phyloP scores from a whole-genome alignment of 2,329 filamentous ascomycete genomes.

The Aspergillus tubingensis region DNA sequence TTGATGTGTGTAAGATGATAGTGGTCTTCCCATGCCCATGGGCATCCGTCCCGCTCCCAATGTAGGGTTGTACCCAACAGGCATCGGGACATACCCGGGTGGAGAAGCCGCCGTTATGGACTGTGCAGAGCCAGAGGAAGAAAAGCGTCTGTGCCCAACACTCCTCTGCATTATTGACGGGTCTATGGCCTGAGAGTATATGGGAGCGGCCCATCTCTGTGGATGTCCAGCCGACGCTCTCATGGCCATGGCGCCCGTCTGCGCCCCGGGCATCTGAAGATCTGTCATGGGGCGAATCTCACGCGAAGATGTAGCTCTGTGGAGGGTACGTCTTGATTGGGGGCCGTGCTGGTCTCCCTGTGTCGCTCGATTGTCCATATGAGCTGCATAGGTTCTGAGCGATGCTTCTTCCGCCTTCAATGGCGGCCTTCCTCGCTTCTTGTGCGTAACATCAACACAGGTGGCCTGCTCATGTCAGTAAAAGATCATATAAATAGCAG shows the following conservation, averaged over 20 bases:
- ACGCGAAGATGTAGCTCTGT: constrained; percentile 40
- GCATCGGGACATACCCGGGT: constrained; percentile 28
- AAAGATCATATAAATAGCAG: neutral
- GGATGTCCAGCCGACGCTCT: constrained; percentile 27
- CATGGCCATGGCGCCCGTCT: constrained; percentile 22
- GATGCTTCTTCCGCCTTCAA: constrained; percentile 46
- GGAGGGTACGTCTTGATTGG: constrained; percentile 29
- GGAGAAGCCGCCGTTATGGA: constrained; percentile 28
- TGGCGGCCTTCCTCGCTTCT: constrained; percentile 49
- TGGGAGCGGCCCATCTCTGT: constrained; percentile 36
- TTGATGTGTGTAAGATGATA: constrained; percentile 31
- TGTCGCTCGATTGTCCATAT: constrained; percentile 29
- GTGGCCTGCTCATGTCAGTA: constrained; percentile 33
- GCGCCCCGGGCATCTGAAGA: constrained; percentile 31
- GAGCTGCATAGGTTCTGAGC: constrained; percentile 33
- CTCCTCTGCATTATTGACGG: constrained; percentile 28
- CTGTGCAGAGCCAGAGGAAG: constrained; percentile 35
- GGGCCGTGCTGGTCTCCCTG: constrained; percentile 29
- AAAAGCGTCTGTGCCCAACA: constrained; percentile 34
- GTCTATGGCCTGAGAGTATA: constrained; percentile 33
- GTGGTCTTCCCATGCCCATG: constrained; percentile 27
- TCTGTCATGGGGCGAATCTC: constrained; percentile 43
- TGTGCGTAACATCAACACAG: constrained; percentile 50
- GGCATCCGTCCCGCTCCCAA: constrained; percentile 24
- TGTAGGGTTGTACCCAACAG: constrained; percentile 30